Evolutionary conservation across 139 green algal species (phyloP).

Genomic region (Nannochloris sp.): DNA sequence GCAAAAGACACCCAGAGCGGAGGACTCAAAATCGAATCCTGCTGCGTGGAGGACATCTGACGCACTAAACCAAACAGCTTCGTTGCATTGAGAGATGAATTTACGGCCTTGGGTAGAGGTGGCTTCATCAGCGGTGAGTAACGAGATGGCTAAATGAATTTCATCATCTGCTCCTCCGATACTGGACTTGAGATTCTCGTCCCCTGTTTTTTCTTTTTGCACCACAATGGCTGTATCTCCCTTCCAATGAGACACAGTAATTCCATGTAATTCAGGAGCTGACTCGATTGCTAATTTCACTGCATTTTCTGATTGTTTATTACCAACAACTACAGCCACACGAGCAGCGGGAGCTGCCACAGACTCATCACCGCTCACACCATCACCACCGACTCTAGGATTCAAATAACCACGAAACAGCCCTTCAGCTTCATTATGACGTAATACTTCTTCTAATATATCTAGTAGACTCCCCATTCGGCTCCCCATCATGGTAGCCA

Average conservation of each 20-base stretch:
- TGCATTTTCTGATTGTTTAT: too few species aligned
- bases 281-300: too few species aligned
- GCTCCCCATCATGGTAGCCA: not conserved
- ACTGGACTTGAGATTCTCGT: not conserved
- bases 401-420: constrained; percentile 10
- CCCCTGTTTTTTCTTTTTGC: not conserved
- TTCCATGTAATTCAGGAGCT: not conserved
- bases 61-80: constrained; percentile 14
- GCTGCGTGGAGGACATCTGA: constrained; percentile 14
- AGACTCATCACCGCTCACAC: not conserved
- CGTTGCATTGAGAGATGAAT: not conserved
- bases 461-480: not conserved
- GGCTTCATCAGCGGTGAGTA: not conserved
- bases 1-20: constrained; percentile 13
- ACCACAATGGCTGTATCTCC: not conserved
- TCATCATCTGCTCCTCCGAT: not conserved
- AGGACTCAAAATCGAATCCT: constrained; percentile 23
- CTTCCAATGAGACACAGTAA: not conserved
- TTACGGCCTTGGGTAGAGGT: not conserved
- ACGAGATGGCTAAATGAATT: not conserved
- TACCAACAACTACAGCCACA: too few species aligned
- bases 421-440: too few species aligned
- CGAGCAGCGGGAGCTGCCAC: too few species aligned
- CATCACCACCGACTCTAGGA: not conserved
- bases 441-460: constrained; percentile 3